These are phyloP conservation scores for Ilex aquifolium DNA, from an alignment of 257 asterid genomes.

Conservation along the genomic window DNA sequence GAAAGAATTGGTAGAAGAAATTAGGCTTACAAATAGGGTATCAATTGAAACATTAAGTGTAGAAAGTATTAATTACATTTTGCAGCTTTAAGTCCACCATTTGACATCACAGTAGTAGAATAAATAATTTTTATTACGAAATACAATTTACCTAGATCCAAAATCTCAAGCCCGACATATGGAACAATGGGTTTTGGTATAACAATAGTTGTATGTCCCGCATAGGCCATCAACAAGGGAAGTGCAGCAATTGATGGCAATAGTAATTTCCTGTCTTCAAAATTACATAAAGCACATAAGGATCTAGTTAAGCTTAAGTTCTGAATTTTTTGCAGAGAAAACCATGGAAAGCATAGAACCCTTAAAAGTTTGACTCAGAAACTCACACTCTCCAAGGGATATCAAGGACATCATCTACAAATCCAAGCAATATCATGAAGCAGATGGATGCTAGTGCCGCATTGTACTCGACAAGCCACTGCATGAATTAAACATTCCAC, in stretches of 20 bases:
- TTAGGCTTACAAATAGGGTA: no score
- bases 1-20: constrained; percentile 1
- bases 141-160: constrained; percentile 58
- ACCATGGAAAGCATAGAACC: background rate
- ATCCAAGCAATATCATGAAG: constrained; percentile 95
- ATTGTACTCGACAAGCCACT: constrained; percentile 99
- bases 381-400: constrained; percentile 99
- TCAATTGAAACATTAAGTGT: no score
- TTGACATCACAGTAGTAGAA: background rate
- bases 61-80: no score
- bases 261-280: constrained; percentile 55
- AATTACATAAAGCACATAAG: constrained; percentile 29
- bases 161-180: constrained; percentile 52
- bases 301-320: background rate
- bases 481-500: constrained; percentile 13
- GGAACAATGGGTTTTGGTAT: constrained; percentile 84
- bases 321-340: no score
- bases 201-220: constrained; percentile 85
- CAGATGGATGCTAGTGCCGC: constrained; percentile 93
- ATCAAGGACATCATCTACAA: constrained; percentile 96
- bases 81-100: no score
- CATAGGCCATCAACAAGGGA: constrained; percentile 91
- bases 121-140: background rate
- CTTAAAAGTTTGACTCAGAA: no score
- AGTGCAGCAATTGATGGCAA: constrained; percentile 91